A percentile compares a stretch with the other conserved stretches of the same genome.
These are phyloP conservation scores for Pseudomicrostroma phylloplanum DNA, from an alignment of 1,284 basidiomycete species.

Conservation along the genomic window DNA sequence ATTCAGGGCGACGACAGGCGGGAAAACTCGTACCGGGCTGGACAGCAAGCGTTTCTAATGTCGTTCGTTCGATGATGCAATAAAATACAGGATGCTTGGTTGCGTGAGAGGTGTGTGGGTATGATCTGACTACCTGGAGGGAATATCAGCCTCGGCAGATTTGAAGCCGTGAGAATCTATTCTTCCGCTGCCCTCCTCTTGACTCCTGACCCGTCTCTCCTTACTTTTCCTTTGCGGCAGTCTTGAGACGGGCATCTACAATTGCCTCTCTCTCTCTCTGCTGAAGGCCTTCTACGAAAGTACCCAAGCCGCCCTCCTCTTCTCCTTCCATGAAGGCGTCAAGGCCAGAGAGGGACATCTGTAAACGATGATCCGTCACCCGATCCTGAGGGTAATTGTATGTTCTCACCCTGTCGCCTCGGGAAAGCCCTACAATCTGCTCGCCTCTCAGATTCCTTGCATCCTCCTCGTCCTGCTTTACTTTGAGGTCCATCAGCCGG, in stretches of 20 bases:
- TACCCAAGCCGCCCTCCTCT: conserved; percentile 17
- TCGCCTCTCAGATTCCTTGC: conserved; percentile 34
- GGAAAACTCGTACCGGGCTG: no score
- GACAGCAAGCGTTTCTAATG: no score
- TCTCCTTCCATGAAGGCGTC: conserved; percentile 45
- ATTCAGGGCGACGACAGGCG: no score
- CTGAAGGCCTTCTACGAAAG: conserved; percentile 3
- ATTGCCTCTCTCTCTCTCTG: not conserved
- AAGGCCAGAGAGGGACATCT: conserved; percentile 39
- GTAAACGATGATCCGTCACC: conserved; percentile 47
- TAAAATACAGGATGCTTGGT: no score
- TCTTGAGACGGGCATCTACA: not conserved
- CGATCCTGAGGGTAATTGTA: conserved; percentile 50
- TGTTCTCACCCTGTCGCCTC: conserved; percentile 45
- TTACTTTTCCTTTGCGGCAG: not conserved
- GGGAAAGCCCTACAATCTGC: conserved; percentile 46
- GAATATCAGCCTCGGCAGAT: no score
- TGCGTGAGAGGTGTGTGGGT: no score
- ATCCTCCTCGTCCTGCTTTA: conserved; percentile 35
- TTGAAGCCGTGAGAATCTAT: no score
- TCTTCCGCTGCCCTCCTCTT: no score
- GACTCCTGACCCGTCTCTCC: not conserved
- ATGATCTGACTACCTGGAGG: no score
- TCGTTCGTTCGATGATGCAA: no score
- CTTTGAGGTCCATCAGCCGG: conserved; percentile 35